Evolutionary conservation across 1,284 basidiomycete genomes (phyloP).

Genomic region (Xerocomus alliaceus): DNA sequence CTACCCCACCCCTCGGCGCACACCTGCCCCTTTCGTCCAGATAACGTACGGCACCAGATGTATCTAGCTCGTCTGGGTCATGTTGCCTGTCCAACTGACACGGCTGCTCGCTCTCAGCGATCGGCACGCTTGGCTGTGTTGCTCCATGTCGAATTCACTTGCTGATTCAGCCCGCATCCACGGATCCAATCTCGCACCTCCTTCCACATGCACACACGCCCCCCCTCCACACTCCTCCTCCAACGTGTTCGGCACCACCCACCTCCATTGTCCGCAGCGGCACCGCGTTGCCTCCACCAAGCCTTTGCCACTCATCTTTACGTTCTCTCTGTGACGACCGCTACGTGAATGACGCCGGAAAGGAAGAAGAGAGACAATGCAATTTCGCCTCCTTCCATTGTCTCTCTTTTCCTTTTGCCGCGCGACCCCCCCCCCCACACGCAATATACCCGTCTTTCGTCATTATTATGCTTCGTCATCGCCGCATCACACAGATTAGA

Average conservation of each 20-base stretch:
- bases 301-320: constrained; percentile 21
- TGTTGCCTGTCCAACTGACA: constrained; percentile 45
- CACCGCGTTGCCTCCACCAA: constrained; percentile 36
- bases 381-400: neutral
- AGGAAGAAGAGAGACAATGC: too few species aligned
- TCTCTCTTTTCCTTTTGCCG: constrained; percentile 2
- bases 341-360: neutral
- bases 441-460: constrained; percentile 10
- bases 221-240: constrained; percentile 6
- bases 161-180: constrained; percentile 35
- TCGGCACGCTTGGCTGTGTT: constrained; percentile 42
- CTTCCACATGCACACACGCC: constrained; percentile 12
- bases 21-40: constrained; percentile 25
- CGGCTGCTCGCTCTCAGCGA: constrained; percentile 35
- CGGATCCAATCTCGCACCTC: constrained; percentile 18
- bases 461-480: constrained; percentile 20
- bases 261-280: constrained; percentile 31
- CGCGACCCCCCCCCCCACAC: neutral
- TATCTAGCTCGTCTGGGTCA: constrained; percentile 41
- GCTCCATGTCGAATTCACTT: constrained; percentile 18
- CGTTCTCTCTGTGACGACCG: constrained; percentile 24
- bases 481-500: constrained; percentile 22
- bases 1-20: constrained; percentile 18
- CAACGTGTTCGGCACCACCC: constrained; percentile 27
- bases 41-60: constrained; percentile 42